phyloP scores from a whole-genome alignment of 1,284 basidiomycete genomes.

The Crepidotus sp. region DNA sequence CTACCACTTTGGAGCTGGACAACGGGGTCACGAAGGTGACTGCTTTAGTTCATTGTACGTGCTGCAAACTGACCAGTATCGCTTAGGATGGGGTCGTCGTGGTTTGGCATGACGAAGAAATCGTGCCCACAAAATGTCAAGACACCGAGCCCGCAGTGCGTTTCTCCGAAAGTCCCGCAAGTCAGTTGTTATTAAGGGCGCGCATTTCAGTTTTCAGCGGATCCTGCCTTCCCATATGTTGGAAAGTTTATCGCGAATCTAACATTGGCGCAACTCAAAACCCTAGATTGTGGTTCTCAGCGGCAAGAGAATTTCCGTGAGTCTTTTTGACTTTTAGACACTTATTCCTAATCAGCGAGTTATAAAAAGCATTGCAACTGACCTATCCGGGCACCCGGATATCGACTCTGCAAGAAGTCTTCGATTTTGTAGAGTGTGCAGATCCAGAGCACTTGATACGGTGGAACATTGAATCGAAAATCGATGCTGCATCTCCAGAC shows the following conservation, averaged over 20 bases:
- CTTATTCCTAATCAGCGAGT: background rate
- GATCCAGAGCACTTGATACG: slow-evolving; percentile 50
- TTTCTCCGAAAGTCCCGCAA: background rate
- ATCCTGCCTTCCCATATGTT: slow-evolving; percentile 61
- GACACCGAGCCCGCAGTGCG: slow-evolving; percentile 58
- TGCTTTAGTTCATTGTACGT: slow-evolving; percentile 20
- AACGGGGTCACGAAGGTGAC: slow-evolving; percentile 60
- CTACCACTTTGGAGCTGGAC: slow-evolving; percentile 69
- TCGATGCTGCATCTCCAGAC: slow-evolving; percentile 50
- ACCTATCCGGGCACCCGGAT: slow-evolving; percentile 60
- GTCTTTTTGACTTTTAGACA: slow-evolving; percentile 19
- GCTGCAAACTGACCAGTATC: slow-evolving; percentile 14
- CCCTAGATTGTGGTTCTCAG: slow-evolving; percentile 70
- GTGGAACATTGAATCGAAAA: slow-evolving; percentile 73
- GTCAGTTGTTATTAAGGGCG: background rate
- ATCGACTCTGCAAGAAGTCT: slow-evolving; percentile 64
- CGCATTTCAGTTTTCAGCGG: slow-evolving; percentile 25
- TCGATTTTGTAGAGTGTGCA: slow-evolving; percentile 66
- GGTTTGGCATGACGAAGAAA: slow-evolving; percentile 73
- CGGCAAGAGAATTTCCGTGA: slow-evolving; percentile 54
- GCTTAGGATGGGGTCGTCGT: slow-evolving; percentile 65
- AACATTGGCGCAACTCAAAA: slow-evolving; percentile 68
- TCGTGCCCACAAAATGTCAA: slow-evolving; percentile 51
- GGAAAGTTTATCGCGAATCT: slow-evolving; percentile 70
- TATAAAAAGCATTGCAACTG: slow-evolving; percentile 45